Evolutionary conservation across 2,329 filamentous ascomycete species (phyloP), one percentile per base, ranked within the genome.

Genomic region (Aspergillus nomiae): DNA sequence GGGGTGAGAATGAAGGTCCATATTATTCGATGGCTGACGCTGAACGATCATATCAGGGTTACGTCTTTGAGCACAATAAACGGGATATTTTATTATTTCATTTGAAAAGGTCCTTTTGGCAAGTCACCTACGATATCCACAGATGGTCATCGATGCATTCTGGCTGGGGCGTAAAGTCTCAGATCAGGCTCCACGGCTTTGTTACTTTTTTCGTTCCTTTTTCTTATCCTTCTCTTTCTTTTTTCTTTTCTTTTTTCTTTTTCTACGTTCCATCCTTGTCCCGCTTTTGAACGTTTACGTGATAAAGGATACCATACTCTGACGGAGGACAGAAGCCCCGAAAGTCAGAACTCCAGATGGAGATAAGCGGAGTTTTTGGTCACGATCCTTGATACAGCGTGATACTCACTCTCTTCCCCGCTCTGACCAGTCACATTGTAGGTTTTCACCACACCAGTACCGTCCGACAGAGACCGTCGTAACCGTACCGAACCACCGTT

Each of bases 81-180:
- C 38, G 46, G 53, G 38, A 56, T 55, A 55, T 67, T 67, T 61
- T 63, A 63, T 36, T 36, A 12, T 36, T 38, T 38, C 21, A 24
- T 38, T 9, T 4, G 5, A 6, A 69, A 65, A 70, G 61, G 59
- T 69, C 68, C 65, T 67, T 28, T 28, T 51, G 19, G 30, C 24
- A 55, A 24, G 51, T 38, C 51, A 55, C 4, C 51, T 14, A 55
- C 32, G 51, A 38, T 55, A 55, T 55, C 51, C 51, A 55, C 51
- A 34, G 12, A 38, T n/a, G 8, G 28, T 11, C n/a, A 51, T n/a
- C 26, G 28, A 55, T 38, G n/a, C 30, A 55, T 36, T 32, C 30
- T 55, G 51, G 32, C 48, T 32, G 28, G 48, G 30, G 51, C 51
- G n/a, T 38, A 14, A 26, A 38, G 51, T 55, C 51, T 55, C 30